Percentiles rank a stretch among this genome's conserved stretches.
phyloP scores from a whole-genome alignment of 768 basidiomycete genomes.

The Amylocystis lapponica region DNA sequence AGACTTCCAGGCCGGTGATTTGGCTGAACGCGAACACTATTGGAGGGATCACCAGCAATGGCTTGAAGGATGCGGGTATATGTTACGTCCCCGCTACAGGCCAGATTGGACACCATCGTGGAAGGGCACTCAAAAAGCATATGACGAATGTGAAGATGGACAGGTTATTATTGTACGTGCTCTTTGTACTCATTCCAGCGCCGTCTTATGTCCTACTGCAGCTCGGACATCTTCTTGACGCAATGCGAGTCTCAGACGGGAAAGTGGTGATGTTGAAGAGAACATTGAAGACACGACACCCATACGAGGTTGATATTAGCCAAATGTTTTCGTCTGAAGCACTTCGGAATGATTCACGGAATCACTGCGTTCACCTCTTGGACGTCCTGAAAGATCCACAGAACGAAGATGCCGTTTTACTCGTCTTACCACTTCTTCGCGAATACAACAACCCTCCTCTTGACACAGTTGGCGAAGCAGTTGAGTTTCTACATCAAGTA shows the following conservation, averaged over 20 bases:
- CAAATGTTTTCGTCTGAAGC: slow-evolving; percentile 2
- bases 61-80: slow-evolving; percentile 14
- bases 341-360: slow-evolving; percentile 8
- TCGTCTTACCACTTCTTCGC: slow-evolving; percentile 28
- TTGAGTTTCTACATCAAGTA: slow-evolving; percentile 27
- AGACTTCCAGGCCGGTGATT: slow-evolving; percentile 58
- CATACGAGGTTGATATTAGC: slow-evolving; percentile 9
- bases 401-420: slow-evolving; percentile 10
- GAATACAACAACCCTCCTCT: slow-evolving; percentile 23
- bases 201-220: not conserved
- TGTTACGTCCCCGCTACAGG: slow-evolving; percentile 16
- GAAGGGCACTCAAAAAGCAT: not conserved
- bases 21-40: slow-evolving; percentile 34
- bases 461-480: slow-evolving; percentile 28
- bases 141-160: slow-evolving; percentile 1
- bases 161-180: not conserved
- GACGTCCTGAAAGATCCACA: slow-evolving; percentile 14
- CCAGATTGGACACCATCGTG: slow-evolving; percentile 22
- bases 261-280: slow-evolving; percentile 9
- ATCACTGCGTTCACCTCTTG: slow-evolving; percentile 17
- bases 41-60: slow-evolving; percentile 6
- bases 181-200: no score
- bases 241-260: slow-evolving; percentile 12
- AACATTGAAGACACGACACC: slow-evolving; percentile 6
- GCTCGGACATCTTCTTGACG: slow-evolving; percentile 8